A percentile compares a stretch with the other conserved stretches of the same genome.
Evolutionary conservation across 2,329 filamentous ascomycete genomes (phyloP).

Genomic region (Colletotrichum spaethianum): DNA sequence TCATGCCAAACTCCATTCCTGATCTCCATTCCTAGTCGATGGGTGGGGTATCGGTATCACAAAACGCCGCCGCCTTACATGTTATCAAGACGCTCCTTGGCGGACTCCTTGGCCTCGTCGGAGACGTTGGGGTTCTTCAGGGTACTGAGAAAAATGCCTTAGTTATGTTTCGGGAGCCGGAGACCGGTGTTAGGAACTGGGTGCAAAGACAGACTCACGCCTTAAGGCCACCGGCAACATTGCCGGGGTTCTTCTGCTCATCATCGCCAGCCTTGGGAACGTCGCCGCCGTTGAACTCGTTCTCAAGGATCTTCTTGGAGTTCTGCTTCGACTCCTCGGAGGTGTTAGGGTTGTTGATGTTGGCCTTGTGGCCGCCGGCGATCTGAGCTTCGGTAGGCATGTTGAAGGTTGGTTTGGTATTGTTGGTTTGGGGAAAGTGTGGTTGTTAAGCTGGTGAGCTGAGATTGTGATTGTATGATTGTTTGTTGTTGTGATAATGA

Average conservation of each 20-base stretch:
- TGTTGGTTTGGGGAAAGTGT: neutral
- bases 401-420: constrained; percentile 43
- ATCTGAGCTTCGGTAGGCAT: constrained; percentile 67
- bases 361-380: constrained; percentile 72
- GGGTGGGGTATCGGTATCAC: neutral
- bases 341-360: constrained; percentile 69
- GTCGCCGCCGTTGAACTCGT: constrained; percentile 61
- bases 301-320: constrained; percentile 66
- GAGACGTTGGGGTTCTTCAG: constrained; percentile 71
- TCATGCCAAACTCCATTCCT: neutral
- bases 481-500: constrained; percentile 24
- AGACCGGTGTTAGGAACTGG: fast-evolving
- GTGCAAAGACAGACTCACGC: constrained; percentile 60
- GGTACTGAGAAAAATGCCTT: constrained; percentile 51
- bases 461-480: neutral
- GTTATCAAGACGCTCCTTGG: constrained; percentile 65
- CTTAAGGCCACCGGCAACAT: constrained; percentile 67
- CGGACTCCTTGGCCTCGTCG: constrained; percentile 68
- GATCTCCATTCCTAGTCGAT: neutral
- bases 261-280: constrained; percentile 52
- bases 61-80: constrained; percentile 48
- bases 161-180: neutral
- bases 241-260: constrained; percentile 66
- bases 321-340: constrained; percentile 70
- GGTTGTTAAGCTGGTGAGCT: neutral